A percentile compares a stretch with the other conserved stretches of the same genome.
These are phyloP conservation scores for Gentiana macrophylla DNA, from an alignment of 257 asterid genomes.

Conservation along the genomic window DNA sequence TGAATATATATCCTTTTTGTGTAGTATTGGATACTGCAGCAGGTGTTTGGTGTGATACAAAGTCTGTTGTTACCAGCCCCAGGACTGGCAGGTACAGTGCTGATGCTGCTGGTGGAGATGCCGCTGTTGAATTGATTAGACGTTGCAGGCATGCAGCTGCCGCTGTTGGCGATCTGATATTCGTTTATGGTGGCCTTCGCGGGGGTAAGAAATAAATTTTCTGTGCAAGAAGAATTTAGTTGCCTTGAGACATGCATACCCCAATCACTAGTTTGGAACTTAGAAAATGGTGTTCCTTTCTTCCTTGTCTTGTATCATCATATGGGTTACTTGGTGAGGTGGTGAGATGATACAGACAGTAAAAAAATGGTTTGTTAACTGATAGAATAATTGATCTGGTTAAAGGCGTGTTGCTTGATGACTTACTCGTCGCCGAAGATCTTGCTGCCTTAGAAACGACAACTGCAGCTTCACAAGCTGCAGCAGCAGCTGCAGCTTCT, in stretches of 20 bases:
- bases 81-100: slow-evolving; percentile 97
- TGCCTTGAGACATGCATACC: too few species aligned
- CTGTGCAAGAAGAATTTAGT: background rate
- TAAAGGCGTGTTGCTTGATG: slow-evolving; percentile 85
- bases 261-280: too few species aligned
- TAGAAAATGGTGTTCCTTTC: too few species aligned
- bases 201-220: slow-evolving; percentile 57
- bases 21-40: slow-evolving; percentile 98
- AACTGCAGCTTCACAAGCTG: slow-evolving; percentile 87
- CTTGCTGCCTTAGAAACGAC: slow-evolving; percentile 97
- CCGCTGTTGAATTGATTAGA: slow-evolving; percentile 94
- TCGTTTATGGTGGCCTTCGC: slow-evolving; percentile 95
- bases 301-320: too few species aligned
- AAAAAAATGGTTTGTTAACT: background rate
- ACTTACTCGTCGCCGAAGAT: slow-evolving; percentile 98
- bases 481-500: slow-evolving; percentile 38
- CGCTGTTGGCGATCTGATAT: slow-evolving; percentile 94
- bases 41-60: slow-evolving; percentile 98
- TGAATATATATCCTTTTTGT: slow-evolving; percentile 1
- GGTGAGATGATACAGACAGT: too few species aligned
- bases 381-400: slow-evolving; percentile 7
- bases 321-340: too few species aligned
- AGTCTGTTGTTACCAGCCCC: slow-evolving; percentile 90
- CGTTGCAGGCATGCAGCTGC: slow-evolving; percentile 98
- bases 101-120: slow-evolving; percentile 99